Conservation (phyloP, 805 yeast genomes). For the Barnettozyma siamensis region DNA sequence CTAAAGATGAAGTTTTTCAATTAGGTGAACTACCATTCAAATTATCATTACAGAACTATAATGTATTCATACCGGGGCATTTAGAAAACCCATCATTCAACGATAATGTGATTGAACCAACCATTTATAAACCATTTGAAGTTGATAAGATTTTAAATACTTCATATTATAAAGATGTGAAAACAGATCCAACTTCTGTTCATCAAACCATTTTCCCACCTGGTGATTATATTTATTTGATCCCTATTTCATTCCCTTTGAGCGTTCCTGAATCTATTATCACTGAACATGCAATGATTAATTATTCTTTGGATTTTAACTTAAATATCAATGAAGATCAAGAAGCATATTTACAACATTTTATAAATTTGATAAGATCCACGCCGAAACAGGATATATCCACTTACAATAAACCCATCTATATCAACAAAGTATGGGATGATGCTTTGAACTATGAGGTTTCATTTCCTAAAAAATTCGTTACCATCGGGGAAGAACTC, state of each 20-base stretch:
- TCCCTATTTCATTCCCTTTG: slow-evolving; percentile 58
- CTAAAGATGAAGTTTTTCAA: slow-evolving; percentile 2
- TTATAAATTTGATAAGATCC: slow-evolving; percentile 32
- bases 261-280: slow-evolving; percentile 56
- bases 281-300: slow-evolving; percentile 43
- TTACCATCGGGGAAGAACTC: slow-evolving; percentile 49
- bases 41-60: slow-evolving; percentile 6
- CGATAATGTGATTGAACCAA: slow-evolving; percentile 1
- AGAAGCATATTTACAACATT: slow-evolving; percentile 26
- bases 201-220: slow-evolving; percentile 34
- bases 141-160: slow-evolving; percentile 1
- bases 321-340: slow-evolving; percentile 1
- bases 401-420: slow-evolving; percentile 61
- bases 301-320: slow-evolving; percentile 24
- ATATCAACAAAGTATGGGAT: slow-evolving; percentile 71
- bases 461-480: slow-evolving; percentile 64
- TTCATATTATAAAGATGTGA: slow-evolving; percentile 4
- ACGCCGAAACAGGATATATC: slow-evolving; percentile 35
- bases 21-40: slow-evolving; percentile 6
- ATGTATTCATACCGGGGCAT: slow-evolving; percentile 5
- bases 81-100: background rate
- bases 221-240: slow-evolving; percentile 63
- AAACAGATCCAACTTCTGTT: background rate
- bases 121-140: background rate
- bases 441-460: slow-evolving; percentile 65